phyloP scores from a whole-genome alignment of 768 basidiomycete genomes.

The Tylopilus rubrobrunneus region DNA sequence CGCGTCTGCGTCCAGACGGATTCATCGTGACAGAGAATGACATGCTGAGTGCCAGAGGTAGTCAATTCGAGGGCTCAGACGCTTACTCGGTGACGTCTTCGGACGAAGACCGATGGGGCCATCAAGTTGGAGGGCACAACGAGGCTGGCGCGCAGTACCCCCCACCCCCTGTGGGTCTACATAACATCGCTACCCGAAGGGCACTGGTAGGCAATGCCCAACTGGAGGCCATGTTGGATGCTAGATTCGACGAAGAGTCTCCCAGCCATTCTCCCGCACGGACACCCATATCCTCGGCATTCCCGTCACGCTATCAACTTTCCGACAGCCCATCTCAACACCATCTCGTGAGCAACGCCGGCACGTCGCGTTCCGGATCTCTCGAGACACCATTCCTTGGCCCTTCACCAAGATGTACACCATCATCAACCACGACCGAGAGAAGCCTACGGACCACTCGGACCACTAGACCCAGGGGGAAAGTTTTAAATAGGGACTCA shows the following conservation, averaged over 20 bases:
- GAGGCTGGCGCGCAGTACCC: slow-evolving; percentile 76
- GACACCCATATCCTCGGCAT: slow-evolving; percentile 29
- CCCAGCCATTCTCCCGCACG: slow-evolving; percentile 46
- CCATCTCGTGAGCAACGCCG: slow-evolving; percentile 44
- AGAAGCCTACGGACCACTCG: slow-evolving; percentile 47
- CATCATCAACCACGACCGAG: slow-evolving; percentile 35
- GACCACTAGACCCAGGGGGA: slow-evolving; percentile 59
- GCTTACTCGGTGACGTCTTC: slow-evolving; percentile 77
- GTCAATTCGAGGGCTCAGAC: slow-evolving; percentile 48
- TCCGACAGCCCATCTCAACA: slow-evolving; percentile 47
- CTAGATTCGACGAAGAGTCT: slow-evolving; percentile 69
- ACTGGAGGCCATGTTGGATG: slow-evolving; percentile 89
- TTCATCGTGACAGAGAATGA: slow-evolving; percentile 62
- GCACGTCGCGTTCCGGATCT: slow-evolving; percentile 49
- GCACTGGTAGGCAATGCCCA: slow-evolving; percentile 64
- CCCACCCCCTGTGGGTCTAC: slow-evolving; percentile 77
- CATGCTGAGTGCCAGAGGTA: slow-evolving; percentile 48
- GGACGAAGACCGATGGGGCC: slow-evolving; percentile 95
- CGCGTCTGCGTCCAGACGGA: slow-evolving; percentile 69
- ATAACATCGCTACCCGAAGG: slow-evolving; percentile 36
- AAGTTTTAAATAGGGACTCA: slow-evolving; percentile 39
- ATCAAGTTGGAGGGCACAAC: slow-evolving; percentile 94
- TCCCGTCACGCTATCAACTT: slow-evolving; percentile 59
- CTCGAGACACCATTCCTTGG: slow-evolving; percentile 25
- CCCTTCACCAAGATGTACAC: slow-evolving; percentile 29